Evolutionary conservation across 805 yeast genomes (phyloP).

Genomic region (Yarrowia sp.): DNA sequence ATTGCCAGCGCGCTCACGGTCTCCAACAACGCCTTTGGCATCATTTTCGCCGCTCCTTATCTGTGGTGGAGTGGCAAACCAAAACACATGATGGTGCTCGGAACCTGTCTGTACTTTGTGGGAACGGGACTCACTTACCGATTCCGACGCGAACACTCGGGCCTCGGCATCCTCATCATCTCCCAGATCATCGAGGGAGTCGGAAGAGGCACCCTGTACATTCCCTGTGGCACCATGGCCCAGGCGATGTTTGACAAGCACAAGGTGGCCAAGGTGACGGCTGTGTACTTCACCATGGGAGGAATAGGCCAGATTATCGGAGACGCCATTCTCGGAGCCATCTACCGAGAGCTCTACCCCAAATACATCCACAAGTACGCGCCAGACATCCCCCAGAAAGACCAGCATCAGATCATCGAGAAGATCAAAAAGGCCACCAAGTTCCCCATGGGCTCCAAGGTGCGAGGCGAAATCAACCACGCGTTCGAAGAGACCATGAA

Average conservation of each 20-base stretch:
- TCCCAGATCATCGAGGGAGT: slow-evolving; percentile 7
- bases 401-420: neutral
- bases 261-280: slow-evolving; percentile 17
- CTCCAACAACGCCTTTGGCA: neutral
- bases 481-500: slow-evolving; percentile 26
- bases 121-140: slow-evolving; percentile 18
- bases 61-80: slow-evolving; percentile 26
- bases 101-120: slow-evolving; percentile 1
- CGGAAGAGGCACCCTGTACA: slow-evolving; percentile 22
- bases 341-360: slow-evolving; percentile 10
- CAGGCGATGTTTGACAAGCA: slow-evolving; percentile 28
- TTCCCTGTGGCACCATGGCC: slow-evolving; percentile 26
- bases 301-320: slow-evolving; percentile 25
- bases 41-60: slow-evolving; percentile 13
- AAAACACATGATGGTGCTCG: slow-evolving; percentile 11
- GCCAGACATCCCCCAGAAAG: slow-evolving; percentile 13
- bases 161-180: slow-evolving; percentile 3
- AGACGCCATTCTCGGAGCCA: slow-evolving; percentile 15
- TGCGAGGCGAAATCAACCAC: slow-evolving; percentile 3
- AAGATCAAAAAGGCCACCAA: slow-evolving; percentile 33
- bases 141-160: neutral
- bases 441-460: slow-evolving; percentile 22
- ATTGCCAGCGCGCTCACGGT: slow-evolving; percentile 1
- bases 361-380: slow-evolving; percentile 13
- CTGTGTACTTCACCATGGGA: slow-evolving; percentile 15